Evolutionary conservation across 1,284 basidiomycete species (phyloP), one percentile per base, ranked within the genome.

Genomic region (Cerioporus squamosus): DNA sequence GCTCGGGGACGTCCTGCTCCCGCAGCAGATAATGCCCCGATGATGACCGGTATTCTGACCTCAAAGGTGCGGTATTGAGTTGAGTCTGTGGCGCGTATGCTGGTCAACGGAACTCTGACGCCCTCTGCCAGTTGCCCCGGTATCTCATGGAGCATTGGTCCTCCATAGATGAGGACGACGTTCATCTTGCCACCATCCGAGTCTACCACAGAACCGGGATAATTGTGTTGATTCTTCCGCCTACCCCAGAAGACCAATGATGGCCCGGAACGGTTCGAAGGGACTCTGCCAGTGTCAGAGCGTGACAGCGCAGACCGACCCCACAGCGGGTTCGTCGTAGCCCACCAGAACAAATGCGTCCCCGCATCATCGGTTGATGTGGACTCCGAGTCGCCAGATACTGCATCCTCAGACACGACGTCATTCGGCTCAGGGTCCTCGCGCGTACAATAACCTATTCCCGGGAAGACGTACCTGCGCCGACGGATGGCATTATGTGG

Each of bases 241-340:
- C 68, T 78, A 2, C 61, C 67, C 3, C 40, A 8, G n/a, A 18
- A 80, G 65, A 36, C 33, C 14, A 3, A 8, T 36, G 33, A 36
- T 14, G 9, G 33, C 14, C 33, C 33, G 6, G 33, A 36, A 15
- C 33, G 10, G 14, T 92, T 88, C 70, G 88, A 91, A 64, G 76
- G 92, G 33, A 36, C 9, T 36, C 33, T 36, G 33, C 12, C 33
- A 36, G 33, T 36, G 33, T 36, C 33, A 36, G 33, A 36, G 12
- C 33, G 12, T 15, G 33, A 15, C 33, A 36, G 33, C 6, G 33
- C 33, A 12, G 14, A 15, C 14, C 4, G 20, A 22, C 51, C 56
- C 8, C 49, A 87, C 60, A 91, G 90, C 72, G 88, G 91, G 69
- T 79, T 89, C 56, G 87, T 91, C 42, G 80, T 92, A 31, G 88